Base-by-base conservation (phyloP, 2,329 filamentous ascomycete genomes). In the Epichloe elymi region DNA sequence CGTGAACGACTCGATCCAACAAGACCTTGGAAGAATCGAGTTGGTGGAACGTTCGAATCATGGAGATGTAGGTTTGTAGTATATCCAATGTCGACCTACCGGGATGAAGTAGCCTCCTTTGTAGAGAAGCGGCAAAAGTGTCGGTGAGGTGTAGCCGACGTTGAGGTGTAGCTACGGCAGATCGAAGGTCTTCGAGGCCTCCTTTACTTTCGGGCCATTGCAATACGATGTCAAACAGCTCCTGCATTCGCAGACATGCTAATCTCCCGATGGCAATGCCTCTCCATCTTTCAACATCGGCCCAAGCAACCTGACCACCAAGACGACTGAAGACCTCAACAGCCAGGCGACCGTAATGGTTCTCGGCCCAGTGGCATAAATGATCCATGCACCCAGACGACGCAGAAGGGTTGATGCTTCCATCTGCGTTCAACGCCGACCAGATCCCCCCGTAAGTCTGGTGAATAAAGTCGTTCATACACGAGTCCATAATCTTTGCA, bases 221-320 rank as follows among this genome's bases (percentile, higher is more conserved):
- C 52, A 86, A 74, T 44, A 89, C 82, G 60, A 91, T 89, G 60
- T 90, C 85, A 59, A 89, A 91, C 10, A 93, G 71, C 60, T 88
- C 82, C 7, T 76, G 73, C 44, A 85, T 86, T 42, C 87, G 77
- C 46, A 86, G 71, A 17, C 78, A 75, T 2, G 85, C 86, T 15
- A 91, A 73, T 43, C 83, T 77, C 3, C 78, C 78, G 43, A 87
- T 65, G 15, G 83, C 83, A 58, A 85, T 82, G 40, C 85, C 79
- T 61, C 84, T 83, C 78, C 84, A 88, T 55, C 79, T 79, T 56
- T 82, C 76, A 41, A 85, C 71, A 53, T 87, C 75, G 15, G 68
- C 65, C 65, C 75, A 74, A 5, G 73, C 70, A 26, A 82, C 63
- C 37, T 68, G 61, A 17, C 64, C 65, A 5, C 66, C 70, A 10